A percentile compares a stretch with the other conserved stretches of the same genome.
phyloP scores from a whole-genome alignment of 345 rosid genomes.

The Camelina neglecta region DNA sequence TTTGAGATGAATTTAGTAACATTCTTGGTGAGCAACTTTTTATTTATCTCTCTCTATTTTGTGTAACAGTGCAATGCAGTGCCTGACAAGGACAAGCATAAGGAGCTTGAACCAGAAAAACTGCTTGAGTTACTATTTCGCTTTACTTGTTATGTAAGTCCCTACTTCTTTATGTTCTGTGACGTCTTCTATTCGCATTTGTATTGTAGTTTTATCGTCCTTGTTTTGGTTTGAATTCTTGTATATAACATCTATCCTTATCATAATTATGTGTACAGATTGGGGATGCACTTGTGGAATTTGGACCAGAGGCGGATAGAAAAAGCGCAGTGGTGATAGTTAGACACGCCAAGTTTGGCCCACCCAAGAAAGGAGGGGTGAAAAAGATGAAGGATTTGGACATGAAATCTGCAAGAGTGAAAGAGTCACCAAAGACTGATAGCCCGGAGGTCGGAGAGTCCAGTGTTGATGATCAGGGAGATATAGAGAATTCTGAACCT shows the following conservation, averaged over 20 bases:
- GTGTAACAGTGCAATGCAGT: slow-evolving; percentile 69
- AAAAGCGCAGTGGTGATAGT: slow-evolving; percentile 65
- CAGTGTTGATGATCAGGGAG: slow-evolving; percentile 32
- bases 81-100: slow-evolving; percentile 50
- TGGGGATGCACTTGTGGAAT: slow-evolving; percentile 71
- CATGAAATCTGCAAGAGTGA: slow-evolving; percentile 31
- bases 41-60: slow-evolving; percentile 14
- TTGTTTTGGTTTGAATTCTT: slow-evolving; percentile 9
- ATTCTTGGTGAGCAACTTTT: neutral
- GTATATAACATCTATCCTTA: slow-evolving; percentile 2
- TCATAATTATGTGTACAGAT: slow-evolving; percentile 51
- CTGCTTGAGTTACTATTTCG: slow-evolving; percentile 68
- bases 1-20: slow-evolving; percentile 9
- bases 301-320: slow-evolving; percentile 66
- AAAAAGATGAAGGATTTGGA: slow-evolving; percentile 50
- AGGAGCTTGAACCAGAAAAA: slow-evolving; percentile 60
- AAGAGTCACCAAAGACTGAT: slow-evolving; percentile 28
- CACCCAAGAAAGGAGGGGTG: slow-evolving; percentile 63
- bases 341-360: slow-evolving; percentile 77
- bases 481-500: slow-evolving; percentile 22
- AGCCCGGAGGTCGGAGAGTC: slow-evolving; percentile 16
- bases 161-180: neutral
- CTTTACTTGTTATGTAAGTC: slow-evolving; percentile 59
- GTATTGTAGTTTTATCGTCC: slow-evolving; percentile 5
- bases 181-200: neutral